Evolutionary conservation across 2,329 filamentous ascomycete genomes (phyloP).

Genomic region (Tolypocladium ophioglossoides): DNA sequence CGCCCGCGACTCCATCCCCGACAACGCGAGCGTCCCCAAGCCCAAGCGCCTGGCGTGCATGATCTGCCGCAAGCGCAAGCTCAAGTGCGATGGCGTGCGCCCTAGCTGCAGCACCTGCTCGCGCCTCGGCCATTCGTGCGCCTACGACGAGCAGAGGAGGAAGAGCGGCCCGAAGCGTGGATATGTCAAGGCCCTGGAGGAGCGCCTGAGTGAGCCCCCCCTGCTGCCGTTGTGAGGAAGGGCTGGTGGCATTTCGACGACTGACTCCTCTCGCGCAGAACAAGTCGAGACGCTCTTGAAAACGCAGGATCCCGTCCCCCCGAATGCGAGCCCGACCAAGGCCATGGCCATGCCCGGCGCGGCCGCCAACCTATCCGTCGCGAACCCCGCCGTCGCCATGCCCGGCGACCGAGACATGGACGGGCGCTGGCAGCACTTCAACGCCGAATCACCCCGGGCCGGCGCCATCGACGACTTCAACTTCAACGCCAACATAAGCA

Average conservation of each 20-base stretch:
- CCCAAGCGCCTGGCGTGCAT: constrained; percentile 94
- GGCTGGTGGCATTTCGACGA: not conserved
- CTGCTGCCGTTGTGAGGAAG: not conserved
- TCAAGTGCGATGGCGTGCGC: constrained; percentile 76
- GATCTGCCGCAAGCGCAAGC: constrained; percentile 83
- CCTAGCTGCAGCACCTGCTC: constrained; percentile 85
- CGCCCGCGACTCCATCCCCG: constrained; percentile 27
- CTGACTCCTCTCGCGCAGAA: constrained; percentile 38
- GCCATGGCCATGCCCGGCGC: constrained; percentile 12
- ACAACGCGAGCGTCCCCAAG: constrained; percentile 54
- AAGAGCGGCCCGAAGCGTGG: constrained; percentile 93
- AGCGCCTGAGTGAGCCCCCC: constrained; percentile 64
- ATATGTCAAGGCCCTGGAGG: constrained; percentile 89
- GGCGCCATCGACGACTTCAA: constrained; percentile 45
- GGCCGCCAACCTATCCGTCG: constrained; percentile 20
- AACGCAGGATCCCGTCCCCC: constrained; percentile 44
- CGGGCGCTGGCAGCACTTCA: constrained; percentile 42
- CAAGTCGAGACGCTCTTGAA: constrained; percentile 90
- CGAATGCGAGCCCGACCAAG: constrained; percentile 18
- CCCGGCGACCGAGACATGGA: constrained; percentile 37
- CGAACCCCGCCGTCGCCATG: constrained; percentile 37
- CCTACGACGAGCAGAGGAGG: constrained; percentile 84
- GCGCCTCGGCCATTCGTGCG: constrained; percentile 75
- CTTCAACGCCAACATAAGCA: constrained; percentile 38
- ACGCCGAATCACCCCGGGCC: constrained; percentile 40